phyloP scores from a whole-genome alignment of 1,284 basidiomycete species.

The Lentinus polychrous region DNA sequence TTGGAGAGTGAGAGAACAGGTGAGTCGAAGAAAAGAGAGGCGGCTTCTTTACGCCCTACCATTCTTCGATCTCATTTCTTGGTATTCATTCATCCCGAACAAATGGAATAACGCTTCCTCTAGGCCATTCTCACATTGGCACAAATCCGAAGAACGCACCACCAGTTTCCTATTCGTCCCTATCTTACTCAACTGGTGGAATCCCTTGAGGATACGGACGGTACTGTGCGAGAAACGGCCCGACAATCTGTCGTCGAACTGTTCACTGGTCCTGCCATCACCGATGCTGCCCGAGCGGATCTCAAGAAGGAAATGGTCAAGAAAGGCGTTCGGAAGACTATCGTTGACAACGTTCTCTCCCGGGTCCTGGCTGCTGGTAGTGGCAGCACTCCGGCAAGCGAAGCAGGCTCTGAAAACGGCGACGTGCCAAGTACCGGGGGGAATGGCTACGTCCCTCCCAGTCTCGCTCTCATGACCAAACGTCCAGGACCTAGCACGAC shows the following conservation, averaged over 20 bases:
- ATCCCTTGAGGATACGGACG: constrained; percentile 85
- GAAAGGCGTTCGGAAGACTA: constrained; percentile 81
- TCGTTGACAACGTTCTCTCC: constrained; percentile 63
- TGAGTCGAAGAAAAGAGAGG: constrained; percentile 28
- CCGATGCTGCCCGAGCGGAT: constrained; percentile 83
- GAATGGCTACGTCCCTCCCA: constrained; percentile 65
- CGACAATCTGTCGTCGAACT: constrained; percentile 76
- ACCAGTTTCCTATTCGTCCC: constrained; percentile 76
- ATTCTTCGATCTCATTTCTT: neutral
- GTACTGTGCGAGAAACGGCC: constrained; percentile 83
- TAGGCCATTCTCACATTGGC: constrained; percentile 64
- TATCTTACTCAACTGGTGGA: constrained; percentile 81
- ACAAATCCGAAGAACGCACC: constrained; percentile 57
- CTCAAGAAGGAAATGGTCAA: constrained; percentile 88
- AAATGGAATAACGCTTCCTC: neutral
- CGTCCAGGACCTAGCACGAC: constrained; percentile 31
- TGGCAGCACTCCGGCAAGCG: constrained; percentile 36
- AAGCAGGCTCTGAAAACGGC: constrained; percentile 53
- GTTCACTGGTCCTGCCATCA: constrained; percentile 76
- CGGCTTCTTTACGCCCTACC: neutral
- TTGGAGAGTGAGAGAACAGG: constrained; percentile 80
- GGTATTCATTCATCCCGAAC: constrained; percentile 1
- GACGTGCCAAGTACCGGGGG: constrained; percentile 28
- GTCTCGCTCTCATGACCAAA: constrained; percentile 51
- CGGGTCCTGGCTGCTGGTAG: constrained; percentile 46